Conservation (phyloP, 2,329 filamentous ascomycete species). For the Penicillium decumbens region DNA sequence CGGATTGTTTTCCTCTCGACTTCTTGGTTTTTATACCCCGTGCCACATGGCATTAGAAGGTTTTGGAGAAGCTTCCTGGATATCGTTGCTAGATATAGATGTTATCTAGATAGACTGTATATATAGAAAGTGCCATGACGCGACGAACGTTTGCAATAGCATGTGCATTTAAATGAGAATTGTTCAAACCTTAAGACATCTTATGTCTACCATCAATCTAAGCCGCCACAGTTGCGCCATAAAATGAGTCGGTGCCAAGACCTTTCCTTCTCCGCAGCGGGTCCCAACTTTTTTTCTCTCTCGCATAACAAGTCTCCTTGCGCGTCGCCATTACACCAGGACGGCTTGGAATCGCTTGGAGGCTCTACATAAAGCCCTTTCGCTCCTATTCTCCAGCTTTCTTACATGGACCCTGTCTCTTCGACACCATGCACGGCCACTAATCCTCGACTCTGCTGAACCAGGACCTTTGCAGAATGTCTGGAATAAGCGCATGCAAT, state of each 20-base stretch:
- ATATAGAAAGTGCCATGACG: conserved; percentile 12
- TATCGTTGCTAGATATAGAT: conserved; percentile 3
- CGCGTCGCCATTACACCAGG: not conserved
- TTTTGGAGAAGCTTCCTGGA: not conserved
- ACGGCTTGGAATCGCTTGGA: not conserved
- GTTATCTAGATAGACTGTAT: conserved; percentile 13
- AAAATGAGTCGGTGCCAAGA: not conserved
- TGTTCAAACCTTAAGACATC: not conserved
- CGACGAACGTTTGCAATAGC: not conserved
- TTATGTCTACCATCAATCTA: too few species aligned
- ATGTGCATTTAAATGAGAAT: not conserved
- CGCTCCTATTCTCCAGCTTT: not conserved
- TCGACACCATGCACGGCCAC: not conserved
- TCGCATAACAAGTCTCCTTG: not conserved
- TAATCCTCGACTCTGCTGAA: not conserved
- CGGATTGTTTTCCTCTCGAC: not conserved
- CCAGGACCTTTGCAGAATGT: conserved; percentile 7
- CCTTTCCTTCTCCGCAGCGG: not conserved
- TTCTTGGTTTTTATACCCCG: conserved; percentile 11
- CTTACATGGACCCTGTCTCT: not conserved
- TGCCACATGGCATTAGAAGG: conserved; percentile 2
- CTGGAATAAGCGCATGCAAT: conserved; percentile 5
- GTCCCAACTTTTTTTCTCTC: not conserved
- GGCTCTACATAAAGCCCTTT: not conserved
- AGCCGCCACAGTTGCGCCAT: too few species aligned